Conservation (phyloP, 192 early-diverging fungal genomes). For the Gamsiella multidivaricata region DNA sequence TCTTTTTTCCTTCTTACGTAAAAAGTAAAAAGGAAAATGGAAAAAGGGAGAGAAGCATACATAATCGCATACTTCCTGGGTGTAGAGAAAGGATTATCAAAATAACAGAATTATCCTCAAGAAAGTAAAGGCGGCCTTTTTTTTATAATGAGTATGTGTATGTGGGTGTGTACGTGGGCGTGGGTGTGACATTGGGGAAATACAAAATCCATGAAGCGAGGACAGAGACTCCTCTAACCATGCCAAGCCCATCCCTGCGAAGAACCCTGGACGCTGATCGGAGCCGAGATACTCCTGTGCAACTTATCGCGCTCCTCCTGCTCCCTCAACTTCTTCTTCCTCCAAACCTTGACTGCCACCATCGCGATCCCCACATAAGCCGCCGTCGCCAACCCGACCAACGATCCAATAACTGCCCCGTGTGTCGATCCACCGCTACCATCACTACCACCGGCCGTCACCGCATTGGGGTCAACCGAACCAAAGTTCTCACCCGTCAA, state of each 20-base stretch:
- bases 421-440: not conserved
- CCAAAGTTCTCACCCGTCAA: constrained; percentile 5
- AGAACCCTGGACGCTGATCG: not conserved
- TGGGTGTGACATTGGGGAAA: not conserved
- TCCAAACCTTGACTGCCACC: constrained; percentile 11
- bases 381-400: constrained; percentile 25
- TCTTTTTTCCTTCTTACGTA: too few relatives aligned
- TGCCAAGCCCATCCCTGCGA: constrained; percentile 42
- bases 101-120: too few relatives aligned
- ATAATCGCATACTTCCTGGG: too few relatives aligned
- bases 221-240: not conserved
- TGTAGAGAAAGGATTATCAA: too few relatives aligned
- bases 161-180: not conserved
- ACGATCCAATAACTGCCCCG: constrained; percentile 11
- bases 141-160: not conserved
- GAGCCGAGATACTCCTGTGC: constrained; percentile 14
- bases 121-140: too few relatives aligned
- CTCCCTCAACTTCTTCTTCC: not conserved
- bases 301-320: constrained; percentile 7
- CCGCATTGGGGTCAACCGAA: not conserved
- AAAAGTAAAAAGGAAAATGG: too few relatives aligned
- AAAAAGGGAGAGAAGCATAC: too few relatives aligned
- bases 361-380: constrained; percentile 38
- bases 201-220: too few relatives aligned
- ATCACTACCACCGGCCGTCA: not conserved